These are phyloP conservation scores for Blakeslea trispora DNA, from an alignment of 371 early-diverging fungal species.

Conservation along the genomic window DNA sequence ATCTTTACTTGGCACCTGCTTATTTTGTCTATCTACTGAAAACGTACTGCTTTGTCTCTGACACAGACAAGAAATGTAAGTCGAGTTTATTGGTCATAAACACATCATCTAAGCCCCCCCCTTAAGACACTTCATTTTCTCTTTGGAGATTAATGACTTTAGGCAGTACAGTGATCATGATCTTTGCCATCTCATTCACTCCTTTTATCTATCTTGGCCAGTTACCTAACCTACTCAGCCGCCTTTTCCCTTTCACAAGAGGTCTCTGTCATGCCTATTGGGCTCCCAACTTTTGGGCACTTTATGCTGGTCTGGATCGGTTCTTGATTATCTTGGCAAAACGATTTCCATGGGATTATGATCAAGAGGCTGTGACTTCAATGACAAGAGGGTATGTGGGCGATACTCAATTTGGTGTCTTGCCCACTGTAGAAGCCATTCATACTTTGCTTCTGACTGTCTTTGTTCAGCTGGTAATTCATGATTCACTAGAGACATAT, in stretches of 20 bases:
- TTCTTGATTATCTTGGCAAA: conserved; percentile 57
- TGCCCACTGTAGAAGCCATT: conserved; percentile 75
- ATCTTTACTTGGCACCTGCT: conserved; percentile 92
- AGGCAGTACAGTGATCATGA: conserved; percentile 65
- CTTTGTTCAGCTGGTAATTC: conserved; percentile 67
- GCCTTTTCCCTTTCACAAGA: conserved; percentile 95
- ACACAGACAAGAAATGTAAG: neutral
- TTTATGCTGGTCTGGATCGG: conserved; percentile 87
- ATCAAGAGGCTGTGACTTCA: conserved; percentile 55
- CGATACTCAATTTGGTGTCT: conserved; percentile 79
- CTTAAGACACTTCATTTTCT: conserved; percentile 34
- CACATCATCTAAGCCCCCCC: too few species aligned
- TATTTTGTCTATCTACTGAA: conserved; percentile 90
- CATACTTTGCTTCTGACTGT: conserved; percentile 82
- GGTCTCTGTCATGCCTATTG: conserved; percentile 96
- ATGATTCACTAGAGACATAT: too few species aligned
- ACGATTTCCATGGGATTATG: conserved; percentile 43
- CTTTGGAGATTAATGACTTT: conserved; percentile 54
- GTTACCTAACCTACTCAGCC: conserved; percentile 73
- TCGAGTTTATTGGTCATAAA: too few species aligned
- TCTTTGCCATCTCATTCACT: conserved; percentile 81
- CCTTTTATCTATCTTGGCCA: conserved; percentile 77
- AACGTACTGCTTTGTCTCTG: conserved; percentile 71
- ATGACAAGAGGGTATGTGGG: conserved; percentile 94
- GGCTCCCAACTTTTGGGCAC: conserved; percentile 98